phyloP scores from a whole-genome alignment of 345 rosid genomes.

The Crucihimalaya himalaica region DNA sequence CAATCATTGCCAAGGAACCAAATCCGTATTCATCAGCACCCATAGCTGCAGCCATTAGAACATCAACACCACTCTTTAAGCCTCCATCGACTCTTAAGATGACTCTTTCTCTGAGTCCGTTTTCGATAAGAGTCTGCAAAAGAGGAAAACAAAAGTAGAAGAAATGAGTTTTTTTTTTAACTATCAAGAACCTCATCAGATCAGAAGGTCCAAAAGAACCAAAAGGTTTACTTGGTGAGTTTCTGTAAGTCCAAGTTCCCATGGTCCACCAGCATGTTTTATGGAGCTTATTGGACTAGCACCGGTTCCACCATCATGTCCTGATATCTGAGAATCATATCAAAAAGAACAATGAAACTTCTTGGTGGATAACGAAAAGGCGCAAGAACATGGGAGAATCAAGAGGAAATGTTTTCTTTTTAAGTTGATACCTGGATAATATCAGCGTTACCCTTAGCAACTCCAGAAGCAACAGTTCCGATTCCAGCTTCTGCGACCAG shows the following conservation, averaged over 20 bases:
- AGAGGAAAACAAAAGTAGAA: slow-evolving; percentile 33
- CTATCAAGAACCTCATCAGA: not conserved
- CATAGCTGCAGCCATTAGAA: slow-evolving; percentile 96
- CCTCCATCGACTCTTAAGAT: slow-evolving; percentile 97
- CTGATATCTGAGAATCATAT: slow-evolving; percentile 72
- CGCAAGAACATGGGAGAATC: not conserved
- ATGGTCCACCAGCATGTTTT: slow-evolving; percentile 99
- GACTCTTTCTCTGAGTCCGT: slow-evolving; percentile 98
- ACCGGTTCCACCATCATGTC: slow-evolving; percentile 99
- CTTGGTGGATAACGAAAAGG: no score
- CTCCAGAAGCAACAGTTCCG: slow-evolving; percentile 99
- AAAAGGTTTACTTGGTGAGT: slow-evolving; percentile 72
- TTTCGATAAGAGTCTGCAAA: slow-evolving; percentile 79
- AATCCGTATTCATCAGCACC: slow-evolving; percentile 99
- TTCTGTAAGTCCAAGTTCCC: slow-evolving; percentile 98
- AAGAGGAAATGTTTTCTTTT: not conserved
- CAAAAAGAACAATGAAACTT: slow-evolving; percentile 3
- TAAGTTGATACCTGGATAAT: slow-evolving; percentile 71
- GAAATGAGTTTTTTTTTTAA: not conserved
- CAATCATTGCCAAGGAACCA: slow-evolving; percentile 99
- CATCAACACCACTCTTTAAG: slow-evolving; percentile 93
- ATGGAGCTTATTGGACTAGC: slow-evolving; percentile 99
- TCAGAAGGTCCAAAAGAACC: not conserved
- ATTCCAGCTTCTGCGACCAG: slow-evolving; percentile 99
- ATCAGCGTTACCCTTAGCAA: slow-evolving; percentile 99